phyloP scores from a whole-genome alignment of 768 basidiomycete species.

The Kwoniella pini region DNA sequence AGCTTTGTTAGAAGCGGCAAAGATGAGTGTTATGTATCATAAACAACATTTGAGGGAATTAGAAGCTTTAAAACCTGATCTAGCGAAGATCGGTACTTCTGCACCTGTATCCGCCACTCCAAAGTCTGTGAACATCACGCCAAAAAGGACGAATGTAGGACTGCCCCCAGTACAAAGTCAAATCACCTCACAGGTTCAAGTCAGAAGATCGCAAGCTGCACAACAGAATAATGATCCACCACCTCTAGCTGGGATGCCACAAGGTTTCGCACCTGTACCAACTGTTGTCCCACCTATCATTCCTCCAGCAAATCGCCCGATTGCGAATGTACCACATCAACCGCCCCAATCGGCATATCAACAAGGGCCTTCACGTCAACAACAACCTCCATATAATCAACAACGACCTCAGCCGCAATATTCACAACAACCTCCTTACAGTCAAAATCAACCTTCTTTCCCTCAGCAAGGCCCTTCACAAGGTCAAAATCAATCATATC shows the following conservation, averaged over 20 bases:
- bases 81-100: slow-evolving; percentile 56
- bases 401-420: background rate
- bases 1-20: slow-evolving; percentile 87
- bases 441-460: slow-evolving; percentile 1
- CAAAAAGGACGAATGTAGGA: background rate
- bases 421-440: background rate
- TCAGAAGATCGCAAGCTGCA: slow-evolving; percentile 2
- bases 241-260: slow-evolving; percentile 4
- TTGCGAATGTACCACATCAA: background rate
- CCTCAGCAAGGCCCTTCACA: background rate
- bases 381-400: background rate
- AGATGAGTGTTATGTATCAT: slow-evolving; percentile 89
- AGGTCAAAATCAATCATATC: too few species aligned
- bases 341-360: background rate
- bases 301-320: too few species aligned
- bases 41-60: slow-evolving; percentile 82
- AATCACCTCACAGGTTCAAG: background rate
- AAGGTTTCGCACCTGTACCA: slow-evolving; percentile 15
- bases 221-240: background rate
- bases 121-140: background rate
- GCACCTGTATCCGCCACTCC: slow-evolving; percentile 7
- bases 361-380: background rate
- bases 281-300: slow-evolving; percentile 10
- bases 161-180: slow-evolving; percentile 2
- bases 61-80: slow-evolving; percentile 76